These are phyloP conservation scores for Acmispon strigosus DNA, from an alignment of 306 rosid genomes.

Conservation along the genomic window DNA sequence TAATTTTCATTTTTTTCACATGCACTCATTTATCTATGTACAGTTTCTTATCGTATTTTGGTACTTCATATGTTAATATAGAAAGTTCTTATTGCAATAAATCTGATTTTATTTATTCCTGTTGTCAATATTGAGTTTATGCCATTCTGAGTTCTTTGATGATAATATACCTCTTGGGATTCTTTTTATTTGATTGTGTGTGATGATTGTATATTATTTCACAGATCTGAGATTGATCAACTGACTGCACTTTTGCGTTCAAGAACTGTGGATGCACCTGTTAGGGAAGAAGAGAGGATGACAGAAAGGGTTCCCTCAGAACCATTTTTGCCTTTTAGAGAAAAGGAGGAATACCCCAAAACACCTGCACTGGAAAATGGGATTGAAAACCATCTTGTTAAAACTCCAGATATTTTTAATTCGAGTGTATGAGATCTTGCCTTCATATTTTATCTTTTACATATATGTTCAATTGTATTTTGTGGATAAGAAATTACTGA, in stretches of 20 bases:
- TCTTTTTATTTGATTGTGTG: not conserved
- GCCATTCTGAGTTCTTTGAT: not conserved
- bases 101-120: not conserved
- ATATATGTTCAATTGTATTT: not conserved
- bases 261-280: slow-evolving; percentile 48
- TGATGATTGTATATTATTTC: slow-evolving; percentile 14
- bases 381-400: slow-evolving; percentile 23
- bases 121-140: not conserved
- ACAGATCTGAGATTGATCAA: slow-evolving; percentile 86
- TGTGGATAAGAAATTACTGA: not conserved
- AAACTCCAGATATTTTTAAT: slow-evolving; percentile 35
- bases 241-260: slow-evolving; percentile 78
- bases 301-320: slow-evolving; percentile 35
- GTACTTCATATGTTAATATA: not conserved
- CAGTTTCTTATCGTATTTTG: too few species aligned
- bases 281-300: slow-evolving; percentile 38
- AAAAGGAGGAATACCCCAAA: slow-evolving; percentile 32
- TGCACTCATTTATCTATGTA: not conserved
- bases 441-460: not conserved
- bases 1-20: not conserved
- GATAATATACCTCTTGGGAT: not conserved
- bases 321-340: slow-evolving; percentile 24
- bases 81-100: not conserved
- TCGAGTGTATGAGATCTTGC: slow-evolving; percentile 44
- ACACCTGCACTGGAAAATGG: slow-evolving; percentile 37